Evolutionary conservation across 129 eudicot genomes (phyloP).

Genomic region (Rutidosis leptorrhynchoides): DNA sequence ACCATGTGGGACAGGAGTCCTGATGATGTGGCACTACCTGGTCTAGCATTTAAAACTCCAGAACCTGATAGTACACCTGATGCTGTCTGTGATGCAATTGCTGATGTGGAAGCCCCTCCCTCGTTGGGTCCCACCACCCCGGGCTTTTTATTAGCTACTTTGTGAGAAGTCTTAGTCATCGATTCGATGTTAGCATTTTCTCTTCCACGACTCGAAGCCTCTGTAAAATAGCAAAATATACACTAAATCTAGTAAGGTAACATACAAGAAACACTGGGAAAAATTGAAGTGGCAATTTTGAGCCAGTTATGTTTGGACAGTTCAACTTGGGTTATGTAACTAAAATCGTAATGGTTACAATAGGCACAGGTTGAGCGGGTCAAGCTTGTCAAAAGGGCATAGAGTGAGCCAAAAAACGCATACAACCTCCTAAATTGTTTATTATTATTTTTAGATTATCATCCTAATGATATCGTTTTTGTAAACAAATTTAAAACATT

Average conservation of each 20-base stretch:
- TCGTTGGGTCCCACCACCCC: conserved; percentile 55
- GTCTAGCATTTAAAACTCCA: conserved; percentile 93
- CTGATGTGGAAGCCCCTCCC: conserved; percentile 76
- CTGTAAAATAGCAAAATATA: conserved; percentile 37
- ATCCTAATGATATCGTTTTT: neutral
- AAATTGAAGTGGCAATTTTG: neutral
- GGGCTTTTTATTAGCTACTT: conserved; percentile 49
- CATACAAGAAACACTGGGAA: conserved; percentile 6
- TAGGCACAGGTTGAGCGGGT: neutral
- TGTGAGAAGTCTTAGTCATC: conserved; percentile 54
- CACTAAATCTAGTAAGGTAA: conserved; percentile 12
- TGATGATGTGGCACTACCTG: conserved; percentile 95
- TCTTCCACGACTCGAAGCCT: conserved; percentile 92
- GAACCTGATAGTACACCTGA: conserved; percentile 98
- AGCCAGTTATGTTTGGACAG: neutral
- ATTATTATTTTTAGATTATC: neutral
- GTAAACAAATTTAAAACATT: too few species aligned
- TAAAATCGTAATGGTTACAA: neutral
- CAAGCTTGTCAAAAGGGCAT: conserved; percentile 15
- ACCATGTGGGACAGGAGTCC: conserved; percentile 91
- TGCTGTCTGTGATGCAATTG: conserved; percentile 78
- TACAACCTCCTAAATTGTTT: conserved; percentile 37
- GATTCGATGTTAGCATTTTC: conserved; percentile 61
- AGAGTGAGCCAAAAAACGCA: conserved; percentile 35
- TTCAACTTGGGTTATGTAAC: conserved; percentile 1